Evolutionary conservation across 106 monocot genomes (phyloP), one percentile per base, ranked within the genome.

Genomic region (Dendrobium officinale): DNA sequence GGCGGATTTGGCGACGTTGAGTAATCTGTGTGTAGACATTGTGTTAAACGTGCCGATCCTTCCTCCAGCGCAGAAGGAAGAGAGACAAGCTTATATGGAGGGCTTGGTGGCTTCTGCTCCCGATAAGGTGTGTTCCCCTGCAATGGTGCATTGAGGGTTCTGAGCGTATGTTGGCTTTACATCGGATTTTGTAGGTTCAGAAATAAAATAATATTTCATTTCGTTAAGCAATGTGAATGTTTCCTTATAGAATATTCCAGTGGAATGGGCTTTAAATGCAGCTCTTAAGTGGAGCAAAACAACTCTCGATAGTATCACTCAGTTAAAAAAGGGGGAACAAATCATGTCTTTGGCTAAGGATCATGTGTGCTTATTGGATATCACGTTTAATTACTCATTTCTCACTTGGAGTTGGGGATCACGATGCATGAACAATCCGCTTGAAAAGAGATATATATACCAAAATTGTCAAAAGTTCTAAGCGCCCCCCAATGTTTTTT

Each of bases 11-110:
- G 90, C 95, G 49, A 95, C 97, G 26, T 86, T 97, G 20, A 94
- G 97, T 73, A 97, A 97, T 76, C 87, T 97, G 4, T 94, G 94
- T 72, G 94, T 94, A 24, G 97, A 97, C 48, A 86, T 97, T 42
- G 97, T 97, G 17, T 86, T 97, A 17, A 81, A 79, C 73, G 97
- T 97, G 37, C 92, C 97, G 58, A 77, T 42, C 73, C 82, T 97
- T 80, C 97, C 97, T 3, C 89, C 94, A 64, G 77, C 67, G 55
- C 55, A 61, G 19, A 67, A 10, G 42, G 87, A 80, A 67, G 94
- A 92, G 85, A 81, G 90, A 75, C 72, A 73, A 77, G 86, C 83
- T 0, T 97, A 92, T 73, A 92, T 97, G 92, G 85, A 92, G 82
- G 79, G 78, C n/a, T 76, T 97, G 58, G 88, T 87, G 17, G 90